A percentile compares a stretch with the other conserved stretches of the same genome.
phyloP scores from a whole-genome alignment of 83 land plant species.

The Isoetes engelmannii region DNA sequence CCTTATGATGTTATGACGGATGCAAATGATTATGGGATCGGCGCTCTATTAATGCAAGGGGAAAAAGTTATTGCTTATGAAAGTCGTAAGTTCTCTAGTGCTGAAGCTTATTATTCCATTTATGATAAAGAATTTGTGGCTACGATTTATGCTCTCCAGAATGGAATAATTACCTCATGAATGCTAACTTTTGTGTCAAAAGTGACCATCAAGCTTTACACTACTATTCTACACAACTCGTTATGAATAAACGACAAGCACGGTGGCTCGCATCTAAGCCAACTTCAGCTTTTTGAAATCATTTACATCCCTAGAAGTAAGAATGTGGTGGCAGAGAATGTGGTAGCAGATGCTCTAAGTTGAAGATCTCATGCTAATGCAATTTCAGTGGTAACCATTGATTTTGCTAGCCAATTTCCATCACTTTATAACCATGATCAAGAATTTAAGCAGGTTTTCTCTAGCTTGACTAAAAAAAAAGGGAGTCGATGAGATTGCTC shows the following conservation, averaged over 20 bases:
- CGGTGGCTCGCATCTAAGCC: not conserved
- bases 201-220: not conserved
- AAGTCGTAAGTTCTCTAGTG: not conserved
- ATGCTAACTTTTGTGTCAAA: not conserved
- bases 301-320: constrained; percentile 1
- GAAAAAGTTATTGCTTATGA: not conserved
- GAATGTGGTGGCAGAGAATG: constrained; percentile 8
- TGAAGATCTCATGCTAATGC: no score
- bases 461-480: no score
- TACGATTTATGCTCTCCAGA: constrained; percentile 3
- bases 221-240: not conserved
- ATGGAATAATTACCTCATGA: not conserved
- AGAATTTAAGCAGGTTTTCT: no score
- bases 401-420: no score
- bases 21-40: not conserved
- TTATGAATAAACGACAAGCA: not conserved
- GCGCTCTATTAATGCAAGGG: not conserved
- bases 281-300: not conserved
- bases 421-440: no score
- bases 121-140: constrained; percentile 10
- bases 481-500: no score
- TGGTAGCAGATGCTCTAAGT: no score
- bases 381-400: no score
- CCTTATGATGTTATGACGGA: not conserved
- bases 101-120: not conserved